phyloP scores from a whole-genome alignment of 352 stramenopile species.

The Pythium insidiosum region DNA sequence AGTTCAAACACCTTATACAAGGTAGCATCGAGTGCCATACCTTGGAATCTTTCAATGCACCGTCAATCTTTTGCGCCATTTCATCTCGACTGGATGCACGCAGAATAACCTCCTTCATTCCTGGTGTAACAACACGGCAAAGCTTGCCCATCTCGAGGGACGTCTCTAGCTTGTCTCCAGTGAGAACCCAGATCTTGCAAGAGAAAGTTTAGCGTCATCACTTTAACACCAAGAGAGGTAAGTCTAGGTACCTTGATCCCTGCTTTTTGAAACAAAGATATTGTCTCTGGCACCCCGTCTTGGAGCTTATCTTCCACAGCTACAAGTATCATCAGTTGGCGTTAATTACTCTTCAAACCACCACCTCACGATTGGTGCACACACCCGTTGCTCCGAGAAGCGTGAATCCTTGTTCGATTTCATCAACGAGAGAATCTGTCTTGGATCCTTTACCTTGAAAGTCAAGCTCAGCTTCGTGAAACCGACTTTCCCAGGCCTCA shows the following conservation, averaged over 20 bases:
- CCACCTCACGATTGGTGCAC: too few relatives aligned
- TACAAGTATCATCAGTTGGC: conserved; percentile 1
- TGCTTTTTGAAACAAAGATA: conserved; percentile 82
- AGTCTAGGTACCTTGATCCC: conserved; percentile 95
- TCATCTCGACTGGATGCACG: conserved; percentile 30
- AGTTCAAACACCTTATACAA: neutral
- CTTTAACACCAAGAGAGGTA: too few relatives aligned
- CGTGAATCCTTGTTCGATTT: conserved; percentile 80
- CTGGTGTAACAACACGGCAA: conserved; percentile 73
- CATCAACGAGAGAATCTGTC: conserved; percentile 46
- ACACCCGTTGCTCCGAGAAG: conserved; percentile 81
- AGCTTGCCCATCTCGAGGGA: conserved; percentile 97
- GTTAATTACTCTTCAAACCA: too few relatives aligned
- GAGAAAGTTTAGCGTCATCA: too few relatives aligned
- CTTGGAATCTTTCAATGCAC: conserved; percentile 31
- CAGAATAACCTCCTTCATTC: conserved; percentile 75
- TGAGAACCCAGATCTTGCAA: conserved; percentile 93
- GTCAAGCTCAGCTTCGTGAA: conserved; percentile 60
- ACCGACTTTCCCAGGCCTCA: conserved; percentile 52
- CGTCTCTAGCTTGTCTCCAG: conserved; percentile 98
- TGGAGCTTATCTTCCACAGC: conserved; percentile 98
- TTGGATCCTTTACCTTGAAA: conserved; percentile 57
- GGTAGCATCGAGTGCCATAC: conserved; percentile 10
- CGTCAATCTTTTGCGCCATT: conserved; percentile 45
- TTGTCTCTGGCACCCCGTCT: conserved; percentile 93